Evolutionary conservation across 495 filamentous ascomycete species (phyloP).

Genomic region (Xylaria sp.): DNA sequence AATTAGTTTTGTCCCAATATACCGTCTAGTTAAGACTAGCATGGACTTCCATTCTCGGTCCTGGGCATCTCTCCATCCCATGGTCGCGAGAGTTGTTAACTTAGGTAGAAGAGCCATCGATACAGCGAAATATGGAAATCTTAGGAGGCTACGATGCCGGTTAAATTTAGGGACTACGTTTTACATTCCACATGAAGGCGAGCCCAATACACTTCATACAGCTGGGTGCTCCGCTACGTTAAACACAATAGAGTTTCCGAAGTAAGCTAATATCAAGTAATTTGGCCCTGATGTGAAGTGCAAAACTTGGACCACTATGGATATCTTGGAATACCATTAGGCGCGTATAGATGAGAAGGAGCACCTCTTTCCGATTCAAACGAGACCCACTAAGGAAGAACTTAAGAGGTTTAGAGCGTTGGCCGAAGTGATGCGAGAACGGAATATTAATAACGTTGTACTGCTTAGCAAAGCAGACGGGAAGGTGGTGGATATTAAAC

Average conservation of each 20-base stretch:
- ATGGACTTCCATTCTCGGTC: not conserved
- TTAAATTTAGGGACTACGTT: not conserved
- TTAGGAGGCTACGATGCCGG: not conserved
- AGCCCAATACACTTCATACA: not conserved
- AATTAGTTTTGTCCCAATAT: not conserved
- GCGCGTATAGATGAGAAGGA: not conserved
- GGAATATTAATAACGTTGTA: too few species aligned
- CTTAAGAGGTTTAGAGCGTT: not conserved
- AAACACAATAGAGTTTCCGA: not conserved
- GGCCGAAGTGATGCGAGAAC: not conserved
- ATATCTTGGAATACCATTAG: not conserved
- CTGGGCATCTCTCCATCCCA: slow-evolving; percentile 11
- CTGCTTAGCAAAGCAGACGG: not conserved
- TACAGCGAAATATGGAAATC: not conserved
- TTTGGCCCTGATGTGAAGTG: not conserved
- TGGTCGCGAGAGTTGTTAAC: not conserved
- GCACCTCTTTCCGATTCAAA: not conserved
- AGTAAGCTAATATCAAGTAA: not conserved
- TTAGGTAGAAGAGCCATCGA: too few species aligned
- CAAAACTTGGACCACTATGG: not conserved
- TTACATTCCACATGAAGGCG: not conserved
- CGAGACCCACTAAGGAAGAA: not conserved
- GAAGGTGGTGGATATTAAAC: not conserved
- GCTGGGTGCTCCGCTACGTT: not conserved
- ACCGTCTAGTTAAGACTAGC: not conserved